A percentile compares a stretch with the other conserved stretches of the same genome.
Conservation (phyloP, 140 eudicot species). For the Anethum foeniculum region DNA sequence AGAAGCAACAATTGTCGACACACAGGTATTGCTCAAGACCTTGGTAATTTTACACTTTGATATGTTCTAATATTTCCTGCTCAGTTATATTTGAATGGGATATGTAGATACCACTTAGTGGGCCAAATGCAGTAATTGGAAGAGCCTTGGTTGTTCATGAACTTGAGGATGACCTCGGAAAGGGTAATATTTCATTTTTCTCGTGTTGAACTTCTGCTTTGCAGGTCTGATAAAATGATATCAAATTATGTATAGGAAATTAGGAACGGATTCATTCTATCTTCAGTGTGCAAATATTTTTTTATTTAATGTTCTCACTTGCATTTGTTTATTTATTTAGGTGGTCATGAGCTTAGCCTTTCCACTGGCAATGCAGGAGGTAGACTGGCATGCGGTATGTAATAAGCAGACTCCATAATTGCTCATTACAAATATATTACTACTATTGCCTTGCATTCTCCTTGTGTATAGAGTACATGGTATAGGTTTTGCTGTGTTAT, state of each 20-base stretch:
- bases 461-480: background rate
- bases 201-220: background rate
- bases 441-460: background rate
- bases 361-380: slow-evolving; percentile 98
- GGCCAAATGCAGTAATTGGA: slow-evolving; percentile 86
- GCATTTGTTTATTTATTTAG: slow-evolving; percentile 30
- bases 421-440: background rate
- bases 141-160: slow-evolving; percentile 97
- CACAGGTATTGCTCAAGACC: slow-evolving; percentile 45
- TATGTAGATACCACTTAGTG: slow-evolving; percentile 82
- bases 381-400: slow-evolving; percentile 73
- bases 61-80: background rate
- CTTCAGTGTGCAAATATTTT: background rate
- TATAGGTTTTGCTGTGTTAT: background rate
- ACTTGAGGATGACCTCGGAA: slow-evolving; percentile 95
- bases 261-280: background rate
- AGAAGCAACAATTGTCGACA: slow-evolving; percentile 86
- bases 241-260: background rate
- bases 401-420: background rate
- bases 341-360: slow-evolving; percentile 96
- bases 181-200: slow-evolving; percentile 39
- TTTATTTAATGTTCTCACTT: background rate
- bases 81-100: slow-evolving; percentile 6
- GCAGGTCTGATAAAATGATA: background rate
- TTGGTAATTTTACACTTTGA: background rate